Evolutionary conservation across 768 basidiomycete genomes (phyloP), one percentile per base, ranked within the genome.

Genomic region (Leccinum uliginosum): DNA sequence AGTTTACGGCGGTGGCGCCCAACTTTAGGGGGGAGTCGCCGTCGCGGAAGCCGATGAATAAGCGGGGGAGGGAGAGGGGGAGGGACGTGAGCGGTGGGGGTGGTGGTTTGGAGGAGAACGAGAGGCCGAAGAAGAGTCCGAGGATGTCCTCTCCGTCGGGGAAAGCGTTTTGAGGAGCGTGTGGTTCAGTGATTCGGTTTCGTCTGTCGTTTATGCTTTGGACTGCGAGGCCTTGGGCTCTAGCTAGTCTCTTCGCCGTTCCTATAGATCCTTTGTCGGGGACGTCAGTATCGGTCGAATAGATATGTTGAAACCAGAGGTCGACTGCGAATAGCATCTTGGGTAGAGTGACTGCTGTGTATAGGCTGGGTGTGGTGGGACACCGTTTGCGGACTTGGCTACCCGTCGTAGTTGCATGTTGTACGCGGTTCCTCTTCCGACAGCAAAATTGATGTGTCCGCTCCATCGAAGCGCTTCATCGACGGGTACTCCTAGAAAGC

Each of bases 1-100:
- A 66, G 50, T 83, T 83, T 30, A 82, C 75, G 30, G 76, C 78
- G 0, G 80, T 83, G 6, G 65, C 76, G 1, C 66, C 69, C 14
- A 61, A 67, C 27, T 80, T 67, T 45, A 57, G 71, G n/a, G 61
- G 61, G 0, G 62, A 61, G 54, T 71, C 70, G 17, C 70, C 70
- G 19, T 50, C 71, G n/a, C 63, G 71, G 3, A 71, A 57, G 58
- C 61, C 71, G n/a, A n/a, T n/a, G n/a, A 64, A 58, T 17, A 71
- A 71, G 55, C 62, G 70, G 4, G 59, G 54, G 4, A 58, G 71
- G 34, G 35, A 38, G 35, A 9, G 35, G 35, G 17, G 17, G 1
- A 38, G 35, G 35, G 35, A 38, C 17, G 35, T 0, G 35, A 38
- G 35, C 14, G 32, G 1, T 12, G 32, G 32, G 32, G 12, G 32